Percentiles rank a stretch among this genome's conserved stretches.
Evolutionary conservation across 1,139 yeast genomes (phyloP).

Genomic region (Saccharomyces hybrid): DNA sequence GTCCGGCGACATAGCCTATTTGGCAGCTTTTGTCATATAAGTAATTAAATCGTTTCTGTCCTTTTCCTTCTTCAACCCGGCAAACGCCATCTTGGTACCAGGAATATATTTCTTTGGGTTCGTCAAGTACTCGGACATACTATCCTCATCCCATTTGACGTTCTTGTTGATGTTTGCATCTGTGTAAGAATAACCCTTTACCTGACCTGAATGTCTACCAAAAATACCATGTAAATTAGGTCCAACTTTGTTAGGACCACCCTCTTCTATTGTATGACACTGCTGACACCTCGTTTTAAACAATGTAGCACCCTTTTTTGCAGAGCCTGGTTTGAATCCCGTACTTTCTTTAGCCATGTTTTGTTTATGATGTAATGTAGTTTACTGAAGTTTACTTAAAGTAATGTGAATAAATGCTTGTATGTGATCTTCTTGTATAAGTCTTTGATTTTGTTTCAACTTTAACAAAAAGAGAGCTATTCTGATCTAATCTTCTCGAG

Average conservation of each 20-base stretch:
- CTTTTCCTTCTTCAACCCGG: conserved; percentile 98
- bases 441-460: not conserved
- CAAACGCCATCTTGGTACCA: conserved; percentile 99
- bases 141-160: conserved; percentile 77
- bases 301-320: conserved; percentile 95
- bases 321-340: conserved; percentile 48
- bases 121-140: conserved; percentile 90
- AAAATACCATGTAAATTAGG: conserved; percentile 94
- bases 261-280: conserved; percentile 94
- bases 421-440: not conserved
- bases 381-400: not conserved
- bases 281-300: conserved; percentile 98
- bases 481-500: not conserved
- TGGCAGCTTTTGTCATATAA: conserved; percentile 74
- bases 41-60: conserved; percentile 96
- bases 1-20: conserved; percentile 34
- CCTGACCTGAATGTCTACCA: conserved; percentile 87
- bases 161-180: conserved; percentile 98
- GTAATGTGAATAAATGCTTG: not conserved
- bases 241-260: conserved; percentile 98
- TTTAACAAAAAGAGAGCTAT: not conserved
- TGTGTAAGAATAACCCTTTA: conserved; percentile 89
- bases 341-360: conserved; percentile 12
- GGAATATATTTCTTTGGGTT: conserved; percentile 99
- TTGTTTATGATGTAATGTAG: not conserved